Evolutionary conservation across 225 moss, liverwort and hornwort species (phyloP), one percentile per base, ranked within the genome.

Genomic region (Physcomitrellopsis africana): DNA sequence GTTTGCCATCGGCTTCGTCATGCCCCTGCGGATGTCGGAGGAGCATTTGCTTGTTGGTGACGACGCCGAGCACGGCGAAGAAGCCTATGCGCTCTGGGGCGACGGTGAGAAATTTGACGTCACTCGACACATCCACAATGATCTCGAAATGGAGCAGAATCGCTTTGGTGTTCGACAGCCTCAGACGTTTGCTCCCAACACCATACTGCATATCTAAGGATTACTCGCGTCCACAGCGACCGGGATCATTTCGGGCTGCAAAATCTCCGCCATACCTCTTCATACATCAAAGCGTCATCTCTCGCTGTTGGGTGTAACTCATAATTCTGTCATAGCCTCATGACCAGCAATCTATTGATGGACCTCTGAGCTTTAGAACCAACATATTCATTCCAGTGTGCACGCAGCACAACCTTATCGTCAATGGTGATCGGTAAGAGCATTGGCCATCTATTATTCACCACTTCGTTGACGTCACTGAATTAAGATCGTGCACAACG

Each of bases 51-150:
- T 63, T 20, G 52, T 81, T 5, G 83, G 86, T n/a, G 86, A 87
- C 69, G 83, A 87, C 11, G 86, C 86, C 14, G 86, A 79, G 65
- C 86, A 87, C 76, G 86, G 86, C 51, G 83, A 87, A 52, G 86
- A 87, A 37, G 86, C 86, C 0, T 87, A 87, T 61, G 86, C 86
- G 14, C 73, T 87, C 32, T 84, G 83, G 86, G 86, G 83, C 51
- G 86, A 87, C n/a, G 86, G 86, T 27, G 86, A 87, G 70, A 66
- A 79, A 41, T 76, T 72, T 63, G 83, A 87, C 46, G 45, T 67
- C 60, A 73, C 69, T 16, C 61, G 66, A 1, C 73, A 76, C 17
- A 29, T 48, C 65, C 0, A 56, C 54, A 19, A 1, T 7, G 78
- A 82, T 1, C 60, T 60, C 61, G 81, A 83, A 10, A 11, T 72